Evolutionary conservation across 139 green algal species (phyloP).

Genomic region (Picochlorum sp.): DNA sequence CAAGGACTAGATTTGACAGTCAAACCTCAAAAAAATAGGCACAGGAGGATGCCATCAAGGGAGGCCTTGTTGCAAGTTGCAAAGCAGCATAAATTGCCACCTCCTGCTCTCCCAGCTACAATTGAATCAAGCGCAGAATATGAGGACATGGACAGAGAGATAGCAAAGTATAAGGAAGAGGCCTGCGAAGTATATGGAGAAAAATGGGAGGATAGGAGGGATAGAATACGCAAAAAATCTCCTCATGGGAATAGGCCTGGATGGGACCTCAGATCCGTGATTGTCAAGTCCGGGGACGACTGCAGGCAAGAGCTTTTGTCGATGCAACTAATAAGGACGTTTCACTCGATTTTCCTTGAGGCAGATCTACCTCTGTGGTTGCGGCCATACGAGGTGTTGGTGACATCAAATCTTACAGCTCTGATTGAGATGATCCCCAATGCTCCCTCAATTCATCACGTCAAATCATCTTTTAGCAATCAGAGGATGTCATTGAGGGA

Average conservation of each 20-base stretch:
- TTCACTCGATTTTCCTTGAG: conserved; percentile 80
- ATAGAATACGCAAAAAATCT: conserved; percentile 55
- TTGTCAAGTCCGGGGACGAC: conserved; percentile 98
- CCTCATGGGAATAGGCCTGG: conserved; percentile 66
- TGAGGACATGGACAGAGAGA: neutral
- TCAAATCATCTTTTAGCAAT: conserved; percentile 57
- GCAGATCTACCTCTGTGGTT: conserved; percentile 81
- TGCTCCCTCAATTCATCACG: conserved; percentile 79
- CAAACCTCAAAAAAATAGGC: conserved; percentile 6
- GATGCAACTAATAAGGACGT: conserved; percentile 80
- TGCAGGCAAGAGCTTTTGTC: conserved; percentile 96
- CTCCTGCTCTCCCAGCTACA: conserved; percentile 5
- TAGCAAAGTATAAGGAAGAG: conserved; percentile 8
- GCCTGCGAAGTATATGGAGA: conserved; percentile 62
- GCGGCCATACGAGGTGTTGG: conserved; percentile 83
- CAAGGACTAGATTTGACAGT: conserved; percentile 15
- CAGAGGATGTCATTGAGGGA: conserved; percentile 50
- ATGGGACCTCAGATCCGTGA: conserved; percentile 84
- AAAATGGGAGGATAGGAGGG: conserved; percentile 37
- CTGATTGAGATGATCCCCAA: conserved; percentile 97
- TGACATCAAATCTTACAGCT: conserved; percentile 79
- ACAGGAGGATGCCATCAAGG: conserved; percentile 62
- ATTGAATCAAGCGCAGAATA: neutral
- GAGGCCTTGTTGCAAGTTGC: conserved; percentile 56
- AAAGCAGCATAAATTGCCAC: conserved; percentile 30